Percentiles rank a stretch among this genome's conserved stretches.
phyloP scores from a whole-genome alignment of 2,329 filamentous ascomycete genomes.

The Aquanectria penicillioides region DNA sequence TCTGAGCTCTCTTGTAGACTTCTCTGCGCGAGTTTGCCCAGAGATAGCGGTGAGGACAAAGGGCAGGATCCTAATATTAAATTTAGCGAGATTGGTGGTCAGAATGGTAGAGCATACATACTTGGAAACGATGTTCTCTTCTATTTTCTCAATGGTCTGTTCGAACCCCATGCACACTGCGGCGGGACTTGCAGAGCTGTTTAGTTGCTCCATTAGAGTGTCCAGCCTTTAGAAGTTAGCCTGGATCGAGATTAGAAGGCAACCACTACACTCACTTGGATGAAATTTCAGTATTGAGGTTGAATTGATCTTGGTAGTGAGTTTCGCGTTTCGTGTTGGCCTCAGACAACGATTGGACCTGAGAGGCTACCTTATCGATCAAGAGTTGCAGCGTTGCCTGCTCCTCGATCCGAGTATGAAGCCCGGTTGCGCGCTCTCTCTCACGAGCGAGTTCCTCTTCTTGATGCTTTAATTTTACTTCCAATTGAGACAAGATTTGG shows the following conservation, averaged over 20 bases:
- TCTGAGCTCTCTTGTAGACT: conserved; percentile 18
- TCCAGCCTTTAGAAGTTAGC: conserved; percentile 29
- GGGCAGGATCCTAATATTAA: conserved; percentile 23
- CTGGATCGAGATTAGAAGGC: neutral
- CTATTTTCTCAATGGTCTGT: conserved; percentile 21
- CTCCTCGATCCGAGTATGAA: conserved; percentile 26
- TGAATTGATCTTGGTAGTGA: conserved; percentile 9
- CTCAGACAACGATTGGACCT: conserved; percentile 33
- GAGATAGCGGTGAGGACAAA: conserved; percentile 25
- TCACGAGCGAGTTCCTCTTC: conserved; percentile 26
- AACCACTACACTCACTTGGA: conserved; percentile 28
- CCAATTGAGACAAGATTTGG: conserved; percentile 35
- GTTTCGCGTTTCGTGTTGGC: conserved; percentile 4
- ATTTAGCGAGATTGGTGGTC: no score
- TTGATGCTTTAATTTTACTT: conserved; percentile 31
- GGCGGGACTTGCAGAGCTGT: neutral
- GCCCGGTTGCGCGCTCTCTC: conserved; percentile 2
- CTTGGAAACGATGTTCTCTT: conserved; percentile 31
- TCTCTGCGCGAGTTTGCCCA: conserved; percentile 17
- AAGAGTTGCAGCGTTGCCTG: conserved; percentile 22
- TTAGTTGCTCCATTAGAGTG: no score
- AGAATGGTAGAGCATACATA: conserved; percentile 18
- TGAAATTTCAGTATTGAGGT: conserved; percentile 19
- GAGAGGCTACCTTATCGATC: conserved; percentile 26
- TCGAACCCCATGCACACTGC: conserved; percentile 7